These are phyloP conservation scores for Pezicula rhizophila DNA, from an alignment of 2,329 filamentous ascomycete genomes.

Conservation along the genomic window DNA sequence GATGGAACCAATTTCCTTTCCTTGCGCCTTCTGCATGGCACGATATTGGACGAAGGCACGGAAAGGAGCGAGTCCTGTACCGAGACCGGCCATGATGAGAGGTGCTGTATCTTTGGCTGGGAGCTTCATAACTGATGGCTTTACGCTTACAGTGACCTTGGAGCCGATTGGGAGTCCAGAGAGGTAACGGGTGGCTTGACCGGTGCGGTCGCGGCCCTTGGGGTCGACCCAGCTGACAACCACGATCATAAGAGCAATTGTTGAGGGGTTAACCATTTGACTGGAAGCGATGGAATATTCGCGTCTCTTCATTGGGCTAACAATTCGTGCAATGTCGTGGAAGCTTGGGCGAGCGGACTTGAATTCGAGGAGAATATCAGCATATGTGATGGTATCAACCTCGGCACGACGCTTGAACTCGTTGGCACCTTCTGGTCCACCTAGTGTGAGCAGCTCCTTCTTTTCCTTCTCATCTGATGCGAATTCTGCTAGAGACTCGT, in stretches of 20 bases:
- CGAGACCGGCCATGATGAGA: conserved; percentile 98
- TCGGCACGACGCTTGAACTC: conserved; percentile 92
- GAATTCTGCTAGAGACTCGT: conserved; percentile 83
- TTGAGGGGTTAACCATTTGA: conserved; percentile 84
- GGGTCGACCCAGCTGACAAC: conserved; percentile 94
- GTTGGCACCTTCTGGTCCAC: conserved; percentile 69
- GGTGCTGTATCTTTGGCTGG: conserved; percentile 80
- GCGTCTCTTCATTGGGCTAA: conserved; percentile 86
- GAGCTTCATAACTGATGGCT: conserved; percentile 99
- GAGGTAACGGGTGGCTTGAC: conserved; percentile 89
- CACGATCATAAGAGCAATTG: conserved; percentile 93
- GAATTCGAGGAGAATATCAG: conserved; percentile 86
- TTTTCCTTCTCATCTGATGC: conserved; percentile 78
- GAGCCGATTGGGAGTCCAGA: conserved; percentile 68
- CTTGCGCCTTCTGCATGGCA: conserved; percentile 95
- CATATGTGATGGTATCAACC: conserved; percentile 85
- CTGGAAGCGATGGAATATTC: conserved; percentile 99
- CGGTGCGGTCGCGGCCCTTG: conserved; percentile 80
- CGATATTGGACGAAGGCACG: conserved; percentile 97
- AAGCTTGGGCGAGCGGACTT: conserved; percentile 81
- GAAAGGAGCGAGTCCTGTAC: conserved; percentile 97
- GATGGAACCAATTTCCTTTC: conserved; percentile 88
- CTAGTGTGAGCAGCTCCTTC: conserved; percentile 70
- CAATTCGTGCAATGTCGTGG: conserved; percentile 81
- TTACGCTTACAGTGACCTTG: conserved; percentile 84